These are phyloP conservation scores for Lanmaoa pseudosensibilis DNA, from an alignment of 768 basidiomycete species.

Conservation along the genomic window DNA sequence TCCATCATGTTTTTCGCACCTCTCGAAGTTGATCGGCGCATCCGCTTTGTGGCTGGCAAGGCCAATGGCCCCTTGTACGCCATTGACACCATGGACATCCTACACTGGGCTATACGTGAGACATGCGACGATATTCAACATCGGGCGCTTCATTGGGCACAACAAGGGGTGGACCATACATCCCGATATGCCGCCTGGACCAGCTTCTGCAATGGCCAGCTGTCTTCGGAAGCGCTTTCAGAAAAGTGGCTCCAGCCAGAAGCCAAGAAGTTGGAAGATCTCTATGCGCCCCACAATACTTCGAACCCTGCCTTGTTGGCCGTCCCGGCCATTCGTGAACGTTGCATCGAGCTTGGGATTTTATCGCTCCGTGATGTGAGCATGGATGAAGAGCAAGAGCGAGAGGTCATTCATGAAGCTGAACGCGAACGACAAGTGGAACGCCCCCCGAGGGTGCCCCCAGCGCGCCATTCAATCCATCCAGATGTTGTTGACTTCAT, in stretches of 20 bases:
- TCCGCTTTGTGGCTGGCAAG: constrained; percentile 32
- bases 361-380: constrained; percentile 12
- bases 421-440: constrained; percentile 43
- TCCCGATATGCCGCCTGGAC: constrained; percentile 21
- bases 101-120: constrained; percentile 46
- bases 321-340: constrained; percentile 10
- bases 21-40: constrained; percentile 38
- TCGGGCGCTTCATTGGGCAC: constrained; percentile 42
- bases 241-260: constrained; percentile 42
- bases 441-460: constrained; percentile 32
- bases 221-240: neutral
- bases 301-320: neutral
- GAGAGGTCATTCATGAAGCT: constrained; percentile 46
- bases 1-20: constrained; percentile 51
- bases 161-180: constrained; percentile 34
- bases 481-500: constrained; percentile 27
- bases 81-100: constrained; percentile 33
- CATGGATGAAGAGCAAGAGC: constrained; percentile 51
- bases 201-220: neutral
- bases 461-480: constrained; percentile 26
- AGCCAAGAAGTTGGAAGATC: constrained; percentile 37
- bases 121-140: constrained; percentile 44
- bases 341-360: constrained; percentile 21
- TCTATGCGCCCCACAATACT: constrained; percentile 25
- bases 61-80: neutral